Evolutionary conservation across 2,329 filamentous ascomycete genomes (phyloP).

Genomic region (Rhinocladiella similis): DNA sequence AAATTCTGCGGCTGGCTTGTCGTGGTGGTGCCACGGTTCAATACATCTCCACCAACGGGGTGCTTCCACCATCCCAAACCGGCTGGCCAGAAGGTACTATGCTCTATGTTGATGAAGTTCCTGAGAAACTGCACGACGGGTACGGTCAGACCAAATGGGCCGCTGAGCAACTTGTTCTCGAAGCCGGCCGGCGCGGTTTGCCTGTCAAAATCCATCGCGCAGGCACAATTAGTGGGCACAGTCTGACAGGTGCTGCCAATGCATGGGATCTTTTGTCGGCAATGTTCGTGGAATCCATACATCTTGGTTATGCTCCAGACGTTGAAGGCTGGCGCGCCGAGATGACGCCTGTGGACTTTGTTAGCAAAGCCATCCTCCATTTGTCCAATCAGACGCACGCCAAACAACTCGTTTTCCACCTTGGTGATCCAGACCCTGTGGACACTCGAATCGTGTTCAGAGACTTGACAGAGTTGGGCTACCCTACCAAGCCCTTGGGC

Average conservation of each 20-base stretch:
- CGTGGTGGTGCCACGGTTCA: slow-evolving; percentile 70
- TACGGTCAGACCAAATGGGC: slow-evolving; percentile 84
- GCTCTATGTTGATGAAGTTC: slow-evolving; percentile 67
- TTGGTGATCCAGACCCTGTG: slow-evolving; percentile 71
- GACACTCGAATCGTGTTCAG: slow-evolving; percentile 66
- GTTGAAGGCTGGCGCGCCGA: slow-evolving; percentile 75
- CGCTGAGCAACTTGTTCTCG: slow-evolving; percentile 70
- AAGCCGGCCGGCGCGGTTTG: slow-evolving; percentile 67
- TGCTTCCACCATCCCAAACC: slow-evolving; percentile 67
- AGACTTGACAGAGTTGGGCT: slow-evolving; percentile 66
- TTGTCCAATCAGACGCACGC: slow-evolving; percentile 64
- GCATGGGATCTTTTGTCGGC: slow-evolving; percentile 77
- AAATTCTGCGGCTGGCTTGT: slow-evolving; percentile 70
- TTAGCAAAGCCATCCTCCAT: slow-evolving; percentile 71
- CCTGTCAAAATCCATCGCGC: slow-evolving; percentile 71
- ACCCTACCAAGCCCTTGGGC: slow-evolving; percentile 63
- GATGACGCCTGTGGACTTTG: slow-evolving; percentile 83
- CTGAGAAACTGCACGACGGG: slow-evolving; percentile 67
- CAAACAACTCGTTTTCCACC: slow-evolving; percentile 68
- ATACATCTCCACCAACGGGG: slow-evolving; percentile 78
- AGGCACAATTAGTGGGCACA: slow-evolving; percentile 78
- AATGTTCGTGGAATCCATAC: slow-evolving; percentile 73
- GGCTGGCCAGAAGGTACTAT: slow-evolving; percentile 72
- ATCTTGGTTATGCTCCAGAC: slow-evolving; percentile 68
- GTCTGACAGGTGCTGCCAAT: slow-evolving; percentile 71